Percentiles rank a stretch among this genome's conserved stretches.
These are phyloP conservation scores for Geranomyces variabilis DNA, from an alignment of 192 early-diverging fungal genomes.

Conservation along the genomic window DNA sequence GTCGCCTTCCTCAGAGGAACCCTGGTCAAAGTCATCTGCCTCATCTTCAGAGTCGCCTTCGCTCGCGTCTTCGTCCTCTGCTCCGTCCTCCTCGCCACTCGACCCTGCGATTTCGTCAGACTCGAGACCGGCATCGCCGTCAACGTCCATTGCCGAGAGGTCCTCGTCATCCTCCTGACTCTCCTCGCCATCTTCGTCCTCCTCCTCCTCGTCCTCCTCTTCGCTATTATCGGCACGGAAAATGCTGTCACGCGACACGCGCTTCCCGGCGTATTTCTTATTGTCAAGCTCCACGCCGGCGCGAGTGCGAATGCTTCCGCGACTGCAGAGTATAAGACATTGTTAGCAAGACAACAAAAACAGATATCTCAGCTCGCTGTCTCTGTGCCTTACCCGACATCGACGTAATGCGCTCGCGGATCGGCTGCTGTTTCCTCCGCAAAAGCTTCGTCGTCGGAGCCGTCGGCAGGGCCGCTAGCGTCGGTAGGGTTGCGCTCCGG, in stretches of 20 bases:
- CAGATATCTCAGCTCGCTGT: neutral
- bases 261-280: constrained; percentile 43
- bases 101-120: constrained; percentile 40
- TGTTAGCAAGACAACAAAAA: neutral
- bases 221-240: constrained; percentile 39
- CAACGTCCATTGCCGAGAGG: constrained; percentile 18
- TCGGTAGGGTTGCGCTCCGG: constrained; percentile 39
- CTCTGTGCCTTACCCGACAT: constrained; percentile 33
- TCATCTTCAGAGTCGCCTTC: constrained; percentile 33
- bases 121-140: constrained; percentile 40
- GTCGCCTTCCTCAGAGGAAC: constrained; percentile 11
- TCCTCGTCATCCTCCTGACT: constrained; percentile 27
- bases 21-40: constrained; percentile 27
- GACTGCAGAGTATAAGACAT: constrained; percentile 7
- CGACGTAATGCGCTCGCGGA: constrained; percentile 44
- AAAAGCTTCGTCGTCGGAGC: constrained; percentile 12
- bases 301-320: constrained; percentile 21
- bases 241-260: constrained; percentile 36
- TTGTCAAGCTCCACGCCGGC: constrained; percentile 39
- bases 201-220: constrained; percentile 39
- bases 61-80: constrained; percentile 20
- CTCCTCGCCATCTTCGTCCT: constrained; percentile 29
- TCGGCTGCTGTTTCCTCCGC: neutral
- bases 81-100: constrained; percentile 32
- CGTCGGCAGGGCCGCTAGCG: constrained; percentile 23